Base-by-base conservation (phyloP, 2,329 filamentous ascomycete species). In the Cordyceps farinosa region DNA sequence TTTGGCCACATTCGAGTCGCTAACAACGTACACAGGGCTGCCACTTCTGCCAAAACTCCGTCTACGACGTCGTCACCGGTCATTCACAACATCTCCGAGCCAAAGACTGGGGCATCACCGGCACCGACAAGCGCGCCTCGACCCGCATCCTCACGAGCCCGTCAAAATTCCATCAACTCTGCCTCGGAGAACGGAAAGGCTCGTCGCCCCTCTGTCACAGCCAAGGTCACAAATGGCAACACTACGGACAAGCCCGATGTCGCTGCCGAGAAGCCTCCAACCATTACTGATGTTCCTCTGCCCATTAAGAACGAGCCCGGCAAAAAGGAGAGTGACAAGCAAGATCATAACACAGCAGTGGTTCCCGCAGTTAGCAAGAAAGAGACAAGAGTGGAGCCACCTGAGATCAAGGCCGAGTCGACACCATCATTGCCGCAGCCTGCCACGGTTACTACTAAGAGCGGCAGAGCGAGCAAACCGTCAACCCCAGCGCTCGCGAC, bases 11-110 rank as follows among this genome's bases (percentile, higher is more conserved):
- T 38, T 36, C 22, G n/a, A 47, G 6, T 13, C 11, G 32, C 63
- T 65, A 59, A 65, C 47, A 38, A 71, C 59, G 11, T 65, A 52
- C 42, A 58, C 63, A 78, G 73, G 62, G 77, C 75, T 62, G 73
- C 74, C 32, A 66, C 69, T 40, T 78, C 79, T 32, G 83, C 81
- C 64, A 84, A 87, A 69, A 90, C 91, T 1, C 87, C 90, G 22
- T 88, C 87, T 3, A 80, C 89, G 67, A 84, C 87, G n/a, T 89
- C 91, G 1, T 94, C 92, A 1, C 91, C 91, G 22, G 82, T 92
- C 53, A 80, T 90, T 54, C 84, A 86, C 55, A 84, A 83, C n/a
- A 85, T 91, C 64, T 83, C 86, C 32, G 90, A 92, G 68, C 79
- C 77, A 2, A 82, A 82, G 67, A 81, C 77, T 67, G 76, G 74